A percentile compares a stretch with the other conserved stretches of the same genome.
Evolutionary conservation across 1,139 yeast genomes (phyloP).

Genomic region (Protomyces inouyei): DNA sequence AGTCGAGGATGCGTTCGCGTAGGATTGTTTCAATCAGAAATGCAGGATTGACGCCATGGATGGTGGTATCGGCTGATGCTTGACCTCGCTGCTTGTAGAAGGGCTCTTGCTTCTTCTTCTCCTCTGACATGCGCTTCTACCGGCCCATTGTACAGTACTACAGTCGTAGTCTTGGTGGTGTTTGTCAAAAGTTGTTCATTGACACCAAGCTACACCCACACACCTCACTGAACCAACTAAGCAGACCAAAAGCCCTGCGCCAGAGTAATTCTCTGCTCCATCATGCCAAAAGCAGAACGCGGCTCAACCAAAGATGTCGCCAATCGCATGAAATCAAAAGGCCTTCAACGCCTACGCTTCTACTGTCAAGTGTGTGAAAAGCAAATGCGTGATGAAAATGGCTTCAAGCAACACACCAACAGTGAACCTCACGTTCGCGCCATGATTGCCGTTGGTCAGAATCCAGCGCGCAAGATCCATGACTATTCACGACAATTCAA

Average conservation of each 20-base stretch:
- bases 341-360: conserved; percentile 76
- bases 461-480: conserved; percentile 50
- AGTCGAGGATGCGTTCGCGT: conserved; percentile 62
- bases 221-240: too few relatives aligned
- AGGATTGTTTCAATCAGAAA: conserved; percentile 59
- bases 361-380: conserved; percentile 90
- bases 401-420: conserved; percentile 78
- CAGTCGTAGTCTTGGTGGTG: too few relatives aligned
- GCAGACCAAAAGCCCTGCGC: not conserved
- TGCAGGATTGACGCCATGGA: conserved; percentile 27
- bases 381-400: conserved; percentile 94
- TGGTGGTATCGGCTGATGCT: conserved; percentile 9
- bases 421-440: conserved; percentile 70
- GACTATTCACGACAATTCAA: conserved; percentile 60
- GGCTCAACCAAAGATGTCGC: conserved; percentile 81
- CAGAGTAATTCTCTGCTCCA: not conserved
- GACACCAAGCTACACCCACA: too few relatives aligned
- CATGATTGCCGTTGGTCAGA: conserved; percentile 44
- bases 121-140: not conserved
- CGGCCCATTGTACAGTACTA: too few relatives aligned
- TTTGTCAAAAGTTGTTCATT: too few relatives aligned
- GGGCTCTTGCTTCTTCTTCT: conserved; percentile 12
- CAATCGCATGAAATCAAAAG: conserved; percentile 73
- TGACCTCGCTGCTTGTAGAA: conserved; percentile 23
- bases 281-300: conserved; percentile 49